phyloP scores from a whole-genome alignment of 768 basidiomycete species.

The Boletus pseudopeckii region DNA sequence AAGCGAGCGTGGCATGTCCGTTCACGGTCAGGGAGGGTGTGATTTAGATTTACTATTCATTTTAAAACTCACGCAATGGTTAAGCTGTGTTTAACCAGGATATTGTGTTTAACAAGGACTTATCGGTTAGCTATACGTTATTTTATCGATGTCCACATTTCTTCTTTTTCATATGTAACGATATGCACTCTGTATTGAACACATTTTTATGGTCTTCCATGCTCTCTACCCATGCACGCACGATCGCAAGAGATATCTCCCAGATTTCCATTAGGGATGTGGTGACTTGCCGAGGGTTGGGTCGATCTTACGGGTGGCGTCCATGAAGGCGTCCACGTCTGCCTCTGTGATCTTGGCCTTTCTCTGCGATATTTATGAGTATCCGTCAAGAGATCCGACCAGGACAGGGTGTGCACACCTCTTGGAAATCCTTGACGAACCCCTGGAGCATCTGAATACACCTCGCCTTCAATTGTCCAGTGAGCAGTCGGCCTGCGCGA shows the following conservation, averaged over 20 bases:
- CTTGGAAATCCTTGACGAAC: constrained; percentile 86
- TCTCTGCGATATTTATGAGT: constrained; percentile 46
- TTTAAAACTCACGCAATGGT: background rate
- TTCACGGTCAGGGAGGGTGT: constrained; percentile 20
- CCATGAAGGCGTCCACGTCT: constrained; percentile 74
- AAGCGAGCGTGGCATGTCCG: constrained; percentile 35
- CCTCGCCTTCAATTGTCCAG: constrained; percentile 85
- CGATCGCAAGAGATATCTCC: background rate
- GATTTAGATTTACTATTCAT: constrained; percentile 6
- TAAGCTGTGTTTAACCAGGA: too few species aligned
- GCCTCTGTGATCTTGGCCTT: constrained; percentile 80
- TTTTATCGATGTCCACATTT: constrained; percentile 1
- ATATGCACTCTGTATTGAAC: constrained; percentile 4
- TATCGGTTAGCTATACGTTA: background rate
- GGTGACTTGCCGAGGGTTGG: constrained; percentile 43
- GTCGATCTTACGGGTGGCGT: constrained; percentile 71
- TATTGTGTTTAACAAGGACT: too few species aligned
- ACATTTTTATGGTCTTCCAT: constrained; percentile 7
- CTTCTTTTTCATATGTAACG: background rate
- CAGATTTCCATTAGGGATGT: background rate
- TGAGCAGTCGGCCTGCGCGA: constrained; percentile 80
- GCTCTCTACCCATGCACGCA: background rate
- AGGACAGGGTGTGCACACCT: constrained; percentile 37
- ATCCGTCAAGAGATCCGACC: background rate
- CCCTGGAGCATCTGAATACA: constrained; percentile 82